These are phyloP conservation scores for Solanum chaucha DNA, from an alignment of 257 asterid species.

Conservation along the genomic window DNA sequence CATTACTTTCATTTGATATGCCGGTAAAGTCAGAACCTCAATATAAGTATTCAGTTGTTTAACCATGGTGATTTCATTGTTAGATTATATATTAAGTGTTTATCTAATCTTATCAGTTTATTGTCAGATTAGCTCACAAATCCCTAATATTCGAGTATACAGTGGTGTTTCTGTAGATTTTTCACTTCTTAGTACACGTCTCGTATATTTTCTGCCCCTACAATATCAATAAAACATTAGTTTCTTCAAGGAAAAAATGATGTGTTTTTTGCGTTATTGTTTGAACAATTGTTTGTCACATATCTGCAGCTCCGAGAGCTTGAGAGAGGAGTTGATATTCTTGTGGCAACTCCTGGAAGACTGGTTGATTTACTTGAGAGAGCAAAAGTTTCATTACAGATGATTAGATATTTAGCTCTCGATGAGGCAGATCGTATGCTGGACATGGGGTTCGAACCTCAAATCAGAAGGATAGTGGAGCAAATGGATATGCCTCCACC, in stretches of 20 bases:
- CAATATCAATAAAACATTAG: background rate
- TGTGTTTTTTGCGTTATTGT: background rate
- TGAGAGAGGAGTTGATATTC: constrained; percentile 90
- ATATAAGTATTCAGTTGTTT: background rate
- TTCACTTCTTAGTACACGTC: background rate
- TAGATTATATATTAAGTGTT: background rate
- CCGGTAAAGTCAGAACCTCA: background rate
- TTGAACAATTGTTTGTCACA: background rate
- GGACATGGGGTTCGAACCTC: constrained; percentile 97
- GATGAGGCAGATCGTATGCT: constrained; percentile 96
- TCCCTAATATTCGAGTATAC: background rate
- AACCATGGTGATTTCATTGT: background rate
- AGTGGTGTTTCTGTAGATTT: background rate
- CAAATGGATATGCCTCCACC: constrained; percentile 93
- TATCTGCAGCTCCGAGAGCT: constrained; percentile 69
- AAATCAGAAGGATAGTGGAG: constrained; percentile 83
- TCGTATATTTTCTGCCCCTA: background rate
- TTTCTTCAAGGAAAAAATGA: background rate
- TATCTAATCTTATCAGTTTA: background rate
- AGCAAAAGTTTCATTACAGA: constrained; percentile 69
- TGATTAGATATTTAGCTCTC: constrained; percentile 82
- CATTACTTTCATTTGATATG: background rate
- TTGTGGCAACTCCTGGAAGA: constrained; percentile 95
- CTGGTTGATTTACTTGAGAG: constrained; percentile 92
- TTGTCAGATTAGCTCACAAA: background rate